These are phyloP conservation scores for Sordariomycetes sp. DNA, from an alignment of 2,329 filamentous ascomycete species.

Conservation along the genomic window DNA sequence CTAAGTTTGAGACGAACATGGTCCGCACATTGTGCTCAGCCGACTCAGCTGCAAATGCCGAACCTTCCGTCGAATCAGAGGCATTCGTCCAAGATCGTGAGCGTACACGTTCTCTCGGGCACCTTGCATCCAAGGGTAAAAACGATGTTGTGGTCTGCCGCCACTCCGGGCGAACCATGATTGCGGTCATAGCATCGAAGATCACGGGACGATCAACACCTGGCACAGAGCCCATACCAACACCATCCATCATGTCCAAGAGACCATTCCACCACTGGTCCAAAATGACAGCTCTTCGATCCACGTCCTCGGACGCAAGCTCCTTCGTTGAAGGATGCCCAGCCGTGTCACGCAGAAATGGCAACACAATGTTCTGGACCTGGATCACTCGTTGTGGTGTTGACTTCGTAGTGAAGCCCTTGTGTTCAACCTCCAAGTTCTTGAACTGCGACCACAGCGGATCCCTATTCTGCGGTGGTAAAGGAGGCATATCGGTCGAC, in stretches of 20 bases:
- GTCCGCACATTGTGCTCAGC: slow-evolving; percentile 83
- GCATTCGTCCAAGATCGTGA: slow-evolving; percentile 38
- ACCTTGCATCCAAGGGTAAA: slow-evolving; percentile 50
- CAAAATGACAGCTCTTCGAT: slow-evolving; percentile 68
- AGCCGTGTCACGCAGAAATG: slow-evolving; percentile 66
- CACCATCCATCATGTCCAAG: slow-evolving; percentile 71
- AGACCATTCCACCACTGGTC: slow-evolving; percentile 88
- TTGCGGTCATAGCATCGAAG: slow-evolving; percentile 66
- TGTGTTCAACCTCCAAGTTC: slow-evolving; percentile 37
- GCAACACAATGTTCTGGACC: slow-evolving; percentile 62
- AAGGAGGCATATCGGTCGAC: slow-evolving; percentile 31
- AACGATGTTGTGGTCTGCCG: slow-evolving; percentile 61
- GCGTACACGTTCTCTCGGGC: slow-evolving; percentile 32
- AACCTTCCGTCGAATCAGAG: slow-evolving; percentile 56
- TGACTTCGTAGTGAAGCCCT: slow-evolving; percentile 61
- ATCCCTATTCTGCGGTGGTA: slow-evolving; percentile 28
- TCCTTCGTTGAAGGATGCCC: slow-evolving; percentile 54
- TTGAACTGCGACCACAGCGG: slow-evolving; percentile 47
- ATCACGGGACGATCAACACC: slow-evolving; percentile 77
- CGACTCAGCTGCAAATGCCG: slow-evolving; percentile 47
- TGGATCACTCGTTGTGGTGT: slow-evolving; percentile 66
- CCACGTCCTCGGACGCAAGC: slow-evolving; percentile 71
- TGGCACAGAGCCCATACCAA: slow-evolving; percentile 58
- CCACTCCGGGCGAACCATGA: slow-evolving; percentile 90
- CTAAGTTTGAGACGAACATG: slow-evolving; percentile 74